A percentile compares a stretch with the other conserved stretches of the same genome.
phyloP scores from a whole-genome alignment of 2,329 filamentous ascomycete species.

The Bipolaris bicolor region DNA sequence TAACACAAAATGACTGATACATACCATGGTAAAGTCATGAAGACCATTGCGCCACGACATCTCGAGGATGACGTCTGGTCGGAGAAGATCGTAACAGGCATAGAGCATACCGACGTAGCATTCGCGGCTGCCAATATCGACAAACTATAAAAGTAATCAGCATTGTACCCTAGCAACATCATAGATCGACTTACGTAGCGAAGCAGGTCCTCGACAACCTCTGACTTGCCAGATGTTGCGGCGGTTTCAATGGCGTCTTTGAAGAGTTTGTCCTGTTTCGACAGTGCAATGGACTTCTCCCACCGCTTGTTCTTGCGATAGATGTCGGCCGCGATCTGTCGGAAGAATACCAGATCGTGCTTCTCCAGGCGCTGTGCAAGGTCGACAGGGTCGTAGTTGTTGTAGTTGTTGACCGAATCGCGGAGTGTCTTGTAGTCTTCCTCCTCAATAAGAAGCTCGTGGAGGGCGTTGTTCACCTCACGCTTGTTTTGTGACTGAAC shows the following conservation, averaged over 20 bases:
- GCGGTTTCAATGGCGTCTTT: slow-evolving; percentile 99
- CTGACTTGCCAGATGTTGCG: slow-evolving; percentile 85
- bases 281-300: slow-evolving; percentile 97
- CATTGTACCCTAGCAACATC: slow-evolving; percentile 8
- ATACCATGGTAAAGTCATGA: slow-evolving; percentile 89
- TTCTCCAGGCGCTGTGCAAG: slow-evolving; percentile 92
- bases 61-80: slow-evolving; percentile 90
- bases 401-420: slow-evolving; percentile 97
- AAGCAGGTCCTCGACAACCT: slow-evolving; percentile 93
- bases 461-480: slow-evolving; percentile 96
- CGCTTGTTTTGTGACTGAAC: slow-evolving; percentile 98
- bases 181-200: slow-evolving; percentile 81
- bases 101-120: slow-evolving; percentile 99
- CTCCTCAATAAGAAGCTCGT: slow-evolving; percentile 96
- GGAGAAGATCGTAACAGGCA: slow-evolving; percentile 95
- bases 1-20: slow-evolving; percentile 16
- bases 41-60: slow-evolving; percentile 96
- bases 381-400: slow-evolving; percentile 97
- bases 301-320: slow-evolving; percentile 99
- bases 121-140: slow-evolving; percentile 97
- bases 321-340: slow-evolving; percentile 96
- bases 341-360: slow-evolving; percentile 98
- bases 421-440: slow-evolving; percentile 99
- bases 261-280: slow-evolving; percentile 99
- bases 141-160: slow-evolving; percentile 71